Percentiles rank a stretch among this genome's conserved stretches.
phyloP scores from a whole-genome alignment of 179 eudicot genomes.

The Spergularia azorica region DNA sequence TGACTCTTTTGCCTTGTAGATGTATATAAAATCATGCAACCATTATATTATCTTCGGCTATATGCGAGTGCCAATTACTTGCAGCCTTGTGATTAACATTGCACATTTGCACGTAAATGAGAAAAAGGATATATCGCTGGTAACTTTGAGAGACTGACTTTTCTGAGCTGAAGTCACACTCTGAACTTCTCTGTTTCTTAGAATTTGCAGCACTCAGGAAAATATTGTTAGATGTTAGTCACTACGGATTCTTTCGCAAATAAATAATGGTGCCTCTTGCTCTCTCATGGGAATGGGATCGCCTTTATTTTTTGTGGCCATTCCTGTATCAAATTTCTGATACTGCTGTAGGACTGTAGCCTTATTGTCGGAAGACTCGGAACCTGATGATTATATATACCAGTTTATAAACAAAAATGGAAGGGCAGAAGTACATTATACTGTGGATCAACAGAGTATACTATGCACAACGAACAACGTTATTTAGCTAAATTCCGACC shows the following conservation, averaged over 20 bases:
- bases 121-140: neutral
- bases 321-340: neutral
- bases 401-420: neutral
- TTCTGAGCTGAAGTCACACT: neutral
- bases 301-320: neutral
- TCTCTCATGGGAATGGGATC: neutral
- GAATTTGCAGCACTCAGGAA: too few relatives aligned
- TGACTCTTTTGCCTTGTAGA: slow-evolving; percentile 5
- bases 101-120: neutral
- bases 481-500: neutral
- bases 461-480: neutral
- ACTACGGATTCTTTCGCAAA: too few relatives aligned
- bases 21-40: neutral
- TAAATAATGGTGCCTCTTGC: too few relatives aligned
- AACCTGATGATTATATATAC: neutral
- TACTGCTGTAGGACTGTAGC: neutral
- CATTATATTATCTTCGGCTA: neutral
- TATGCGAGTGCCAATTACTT: neutral
- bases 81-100: neutral
- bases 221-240: too few relatives aligned
- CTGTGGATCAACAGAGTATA: neutral
- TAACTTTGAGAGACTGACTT: neutral
- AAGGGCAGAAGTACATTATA: neutral
- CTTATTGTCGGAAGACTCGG: too few relatives aligned
- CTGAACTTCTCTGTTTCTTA: too few relatives aligned